These are phyloP conservation scores for Salix arbutifolia DNA, from an alignment of 345 rosid species.

Conservation along the genomic window DNA sequence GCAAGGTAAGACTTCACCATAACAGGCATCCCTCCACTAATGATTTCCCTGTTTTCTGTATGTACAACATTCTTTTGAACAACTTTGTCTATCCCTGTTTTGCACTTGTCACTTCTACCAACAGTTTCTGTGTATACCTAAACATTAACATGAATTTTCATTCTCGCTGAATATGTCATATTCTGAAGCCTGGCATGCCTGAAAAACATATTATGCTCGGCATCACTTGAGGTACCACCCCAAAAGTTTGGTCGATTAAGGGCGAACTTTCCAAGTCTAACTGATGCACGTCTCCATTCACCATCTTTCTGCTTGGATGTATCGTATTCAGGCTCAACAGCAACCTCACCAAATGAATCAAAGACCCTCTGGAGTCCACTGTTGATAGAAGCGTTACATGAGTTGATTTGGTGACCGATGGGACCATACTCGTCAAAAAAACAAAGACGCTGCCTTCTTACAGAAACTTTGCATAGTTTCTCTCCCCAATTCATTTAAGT, in stretches of 20 bases:
- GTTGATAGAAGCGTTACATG: conserved; percentile 60
- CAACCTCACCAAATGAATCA: conserved; percentile 58
- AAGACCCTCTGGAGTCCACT: conserved; percentile 62
- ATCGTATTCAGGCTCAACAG: conserved; percentile 63
- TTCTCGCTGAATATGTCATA: no score
- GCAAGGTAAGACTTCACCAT: no score
- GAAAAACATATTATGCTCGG: no score
- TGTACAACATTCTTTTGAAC: conserved; percentile 29
- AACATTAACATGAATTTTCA: no score
- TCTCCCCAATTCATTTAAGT: conserved; percentile 44
- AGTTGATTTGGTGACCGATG: conserved; percentile 82
- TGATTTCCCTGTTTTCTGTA: conserved; percentile 44
- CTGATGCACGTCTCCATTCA: conserved; percentile 54
- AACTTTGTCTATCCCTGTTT: no score
- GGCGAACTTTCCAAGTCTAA: conserved; percentile 58
- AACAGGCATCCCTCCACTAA: no score
- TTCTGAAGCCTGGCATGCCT: no score
- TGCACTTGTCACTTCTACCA: conserved; percentile 64
- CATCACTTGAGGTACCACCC: conserved; percentile 29
- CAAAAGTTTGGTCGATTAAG: conserved; percentile 57
- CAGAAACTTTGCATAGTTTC: conserved; percentile 46
- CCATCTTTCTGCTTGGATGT: conserved; percentile 60
- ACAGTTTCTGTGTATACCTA: no score
- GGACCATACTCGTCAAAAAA: conserved; percentile 68
- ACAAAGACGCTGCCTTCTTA: conserved; percentile 51